Evolutionary conservation across 192 early-diverging fungal species (phyloP).

Genomic region (Oehlia diaphana): DNA sequence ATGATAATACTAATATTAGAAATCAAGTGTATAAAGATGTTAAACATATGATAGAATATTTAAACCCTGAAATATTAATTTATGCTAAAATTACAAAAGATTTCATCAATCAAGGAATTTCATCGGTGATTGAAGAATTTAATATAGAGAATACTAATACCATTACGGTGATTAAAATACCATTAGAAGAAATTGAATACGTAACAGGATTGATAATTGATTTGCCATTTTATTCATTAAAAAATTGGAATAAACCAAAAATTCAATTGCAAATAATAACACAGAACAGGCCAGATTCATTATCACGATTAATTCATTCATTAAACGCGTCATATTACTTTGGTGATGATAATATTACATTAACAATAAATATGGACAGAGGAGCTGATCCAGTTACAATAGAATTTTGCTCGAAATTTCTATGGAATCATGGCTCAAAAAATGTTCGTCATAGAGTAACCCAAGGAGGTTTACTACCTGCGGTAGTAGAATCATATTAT

Average conservation of each 20-base stretch:
- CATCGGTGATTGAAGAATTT: background rate
- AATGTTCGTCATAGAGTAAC: conserved; percentile 50
- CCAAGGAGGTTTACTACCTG: conserved; percentile 57
- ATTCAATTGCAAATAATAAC: conserved; percentile 58
- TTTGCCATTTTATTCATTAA: conserved; percentile 41
- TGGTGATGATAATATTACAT: conserved; percentile 47
- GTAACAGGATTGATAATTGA: conserved; percentile 48
- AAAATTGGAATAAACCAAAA: conserved; percentile 54
- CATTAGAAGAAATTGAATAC: conserved; percentile 46
- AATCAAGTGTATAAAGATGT: background rate
- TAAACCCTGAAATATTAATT: background rate
- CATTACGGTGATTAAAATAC: conserved; percentile 41
- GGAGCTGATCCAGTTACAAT: conserved; percentile 52
- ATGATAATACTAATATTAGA: background rate
- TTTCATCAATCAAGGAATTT: background rate
- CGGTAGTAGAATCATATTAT: conserved; percentile 62
- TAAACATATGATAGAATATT: background rate
- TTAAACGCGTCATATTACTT: conserved; percentile 44
- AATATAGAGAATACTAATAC: too few species aligned
- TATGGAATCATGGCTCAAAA: conserved; percentile 53
- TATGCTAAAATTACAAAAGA: background rate
- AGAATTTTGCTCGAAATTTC: conserved; percentile 43
- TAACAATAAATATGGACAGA: conserved; percentile 60
- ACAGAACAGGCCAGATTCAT: conserved; percentile 55
- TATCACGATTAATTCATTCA: conserved; percentile 55